phyloP scores from a whole-genome alignment of 768 basidiomycete species.

The Strobilomyces confusus region DNA sequence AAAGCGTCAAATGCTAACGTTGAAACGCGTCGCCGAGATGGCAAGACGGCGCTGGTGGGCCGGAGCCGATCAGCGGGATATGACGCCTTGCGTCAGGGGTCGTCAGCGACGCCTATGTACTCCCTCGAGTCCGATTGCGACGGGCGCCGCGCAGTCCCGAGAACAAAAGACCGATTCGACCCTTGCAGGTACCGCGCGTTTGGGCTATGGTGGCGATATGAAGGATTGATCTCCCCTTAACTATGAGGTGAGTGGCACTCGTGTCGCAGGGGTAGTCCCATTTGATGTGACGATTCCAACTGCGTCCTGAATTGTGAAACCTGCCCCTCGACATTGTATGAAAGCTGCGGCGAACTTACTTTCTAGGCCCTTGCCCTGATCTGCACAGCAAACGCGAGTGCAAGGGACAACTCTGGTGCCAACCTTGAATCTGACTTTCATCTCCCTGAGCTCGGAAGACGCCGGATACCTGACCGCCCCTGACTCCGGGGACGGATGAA shows the following conservation, averaged over 20 bases:
- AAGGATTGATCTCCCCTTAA: not conserved
- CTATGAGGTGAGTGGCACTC: not conserved
- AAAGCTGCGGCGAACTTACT: not conserved
- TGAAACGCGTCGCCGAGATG: not conserved
- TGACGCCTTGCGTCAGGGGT: not conserved
- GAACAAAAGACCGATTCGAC: not conserved
- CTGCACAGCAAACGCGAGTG: not conserved
- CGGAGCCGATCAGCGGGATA: not conserved
- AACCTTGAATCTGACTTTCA: not conserved
- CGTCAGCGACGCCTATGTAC: too few species aligned
- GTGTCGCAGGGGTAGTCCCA: not conserved
- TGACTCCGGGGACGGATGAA: not conserved
- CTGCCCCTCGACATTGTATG: not conserved
- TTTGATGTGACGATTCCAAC: not conserved
- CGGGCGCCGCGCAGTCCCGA: not conserved
- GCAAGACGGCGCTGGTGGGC: not conserved
- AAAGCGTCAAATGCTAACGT: not conserved
- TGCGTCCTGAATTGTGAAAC: not conserved
- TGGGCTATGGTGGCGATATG: not conserved
- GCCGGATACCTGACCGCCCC: not conserved
- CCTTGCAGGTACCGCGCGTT: not conserved
- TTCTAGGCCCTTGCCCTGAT: not conserved
- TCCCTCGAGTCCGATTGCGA: too few species aligned
- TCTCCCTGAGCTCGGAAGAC: constrained; percentile 4
- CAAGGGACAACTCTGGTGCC: not conserved